Conservation (phyloP, 148 eudicot genomes). For the Fagopyrum esculentum region DNA sequence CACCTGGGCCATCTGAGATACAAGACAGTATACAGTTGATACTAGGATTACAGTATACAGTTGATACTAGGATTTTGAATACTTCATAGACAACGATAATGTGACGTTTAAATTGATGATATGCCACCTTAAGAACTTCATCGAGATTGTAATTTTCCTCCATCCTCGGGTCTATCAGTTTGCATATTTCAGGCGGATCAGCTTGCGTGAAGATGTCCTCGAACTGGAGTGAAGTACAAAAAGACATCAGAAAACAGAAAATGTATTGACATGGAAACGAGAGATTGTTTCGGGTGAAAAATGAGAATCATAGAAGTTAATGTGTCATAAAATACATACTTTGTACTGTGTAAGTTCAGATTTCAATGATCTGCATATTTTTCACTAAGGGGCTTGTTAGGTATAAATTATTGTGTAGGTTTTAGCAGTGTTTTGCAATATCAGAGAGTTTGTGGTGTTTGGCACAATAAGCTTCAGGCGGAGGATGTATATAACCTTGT, state of each 20-base stretch:
- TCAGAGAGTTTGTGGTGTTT: no score
- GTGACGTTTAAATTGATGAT: no score
- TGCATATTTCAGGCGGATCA: conserved; percentile 42
- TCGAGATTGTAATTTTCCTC: conserved; percentile 54
- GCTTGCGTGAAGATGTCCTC: conserved; percentile 41
- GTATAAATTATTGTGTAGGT: no score
- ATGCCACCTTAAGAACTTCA: conserved; percentile 56
- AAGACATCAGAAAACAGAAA: not conserved
- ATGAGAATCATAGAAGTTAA: no score
- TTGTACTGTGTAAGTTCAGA: no score
- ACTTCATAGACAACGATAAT: not conserved
- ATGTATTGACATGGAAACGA: not conserved
- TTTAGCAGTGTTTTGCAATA: no score
- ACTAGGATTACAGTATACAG: not conserved
- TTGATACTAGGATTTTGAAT: not conserved
- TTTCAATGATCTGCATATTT: no score
- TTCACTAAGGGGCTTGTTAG: no score
- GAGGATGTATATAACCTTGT: no score
- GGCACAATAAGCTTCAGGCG: no score
- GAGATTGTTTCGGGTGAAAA: no score
- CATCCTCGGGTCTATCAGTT: conserved; percentile 63
- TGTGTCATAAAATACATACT: no score
- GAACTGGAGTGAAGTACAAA: conserved; percentile 36
- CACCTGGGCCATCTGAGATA: conserved; percentile 50
- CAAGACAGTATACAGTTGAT: not conserved